Base-by-base conservation (phyloP, 768 basidiomycete genomes). In the Lactarius hengduanensis region DNA sequence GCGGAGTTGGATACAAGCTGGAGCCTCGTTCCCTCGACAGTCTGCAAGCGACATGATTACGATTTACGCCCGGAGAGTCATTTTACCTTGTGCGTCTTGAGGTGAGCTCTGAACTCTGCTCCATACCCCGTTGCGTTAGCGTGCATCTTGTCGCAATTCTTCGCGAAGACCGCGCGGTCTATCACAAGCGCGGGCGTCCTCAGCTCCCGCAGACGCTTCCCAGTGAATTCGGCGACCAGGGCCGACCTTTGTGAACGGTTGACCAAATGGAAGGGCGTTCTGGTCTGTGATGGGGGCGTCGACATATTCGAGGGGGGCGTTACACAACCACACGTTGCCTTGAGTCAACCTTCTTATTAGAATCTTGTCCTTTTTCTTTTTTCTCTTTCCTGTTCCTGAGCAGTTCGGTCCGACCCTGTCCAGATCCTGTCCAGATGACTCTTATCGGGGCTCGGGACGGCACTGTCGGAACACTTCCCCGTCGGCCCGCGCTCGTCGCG, bases 131-230 rank as follows among this genome's bases (percentile, higher is more conserved):
- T 80, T 16, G 90, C 85, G 50, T 84, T 86, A 58, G 78, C 74
- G 69, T 90, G 88, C 88, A 95, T 92, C 64, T 75, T 78, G 13
- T 82, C 82, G 74, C 91, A 94, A 74, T 95, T 95, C 36, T 81
- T 75, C 41, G 84, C 84, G 75, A 94, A 94, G 10, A 86, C 69
- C 10, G 82, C 80, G 30, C 89, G 84, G 77, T 95, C 91, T 69
- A 94, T 84, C 66, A 94, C 79, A 69, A 92, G 76, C 1, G 90
- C 91, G 20, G 92, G 92, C 0, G 92, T 94, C 62, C 90, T 81
- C 30, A 94, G 77, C 2, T 76, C 76, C 54, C 83, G 76, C 66
- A 92, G 72, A 30, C 79, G 72, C 72, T 81, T 83, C 26, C 88
- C 88, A 43, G 82, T 77, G 76, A 86, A 93, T 63, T 84, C 79